A percentile compares a stretch with the other conserved stretches of the same genome.
These are phyloP conservation scores for Debaryomyces maramus DNA, from an alignment of 805 yeast species.

Conservation along the genomic window DNA sequence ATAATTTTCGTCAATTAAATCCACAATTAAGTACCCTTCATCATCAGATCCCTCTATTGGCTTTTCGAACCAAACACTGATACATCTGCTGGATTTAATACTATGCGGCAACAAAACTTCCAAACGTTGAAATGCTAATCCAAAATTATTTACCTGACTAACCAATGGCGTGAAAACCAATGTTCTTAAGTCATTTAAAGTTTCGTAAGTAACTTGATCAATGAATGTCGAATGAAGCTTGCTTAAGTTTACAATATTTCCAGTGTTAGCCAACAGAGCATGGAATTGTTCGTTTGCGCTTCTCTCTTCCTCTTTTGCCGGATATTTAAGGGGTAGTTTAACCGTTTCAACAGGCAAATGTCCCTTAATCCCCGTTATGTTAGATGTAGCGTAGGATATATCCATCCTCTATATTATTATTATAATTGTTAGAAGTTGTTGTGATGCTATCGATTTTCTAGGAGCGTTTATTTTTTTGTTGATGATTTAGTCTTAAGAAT, in stretches of 20 bases:
- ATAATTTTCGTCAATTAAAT: conserved; percentile 53
- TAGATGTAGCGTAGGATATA: conserved; percentile 18
- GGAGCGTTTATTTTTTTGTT: neutral
- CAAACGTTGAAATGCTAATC: conserved; percentile 35
- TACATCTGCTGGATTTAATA: conserved; percentile 17
- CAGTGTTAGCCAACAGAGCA: conserved; percentile 16
- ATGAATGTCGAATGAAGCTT: conserved; percentile 20
- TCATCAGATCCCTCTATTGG: conserved; percentile 8
- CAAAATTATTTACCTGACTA: conserved; percentile 31
- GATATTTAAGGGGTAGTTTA: conserved; percentile 27
- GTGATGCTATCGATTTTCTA: neutral
- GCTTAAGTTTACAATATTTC: conserved; percentile 24
- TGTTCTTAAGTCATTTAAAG: conserved; percentile 31
- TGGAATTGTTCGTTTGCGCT: conserved; percentile 26
- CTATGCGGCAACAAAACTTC: conserved; percentile 25
- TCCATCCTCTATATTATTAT: conserved; percentile 5
- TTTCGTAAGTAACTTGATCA: conserved; percentile 29
- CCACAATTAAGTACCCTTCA: conserved; percentile 41
- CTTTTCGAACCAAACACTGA: conserved; percentile 11
- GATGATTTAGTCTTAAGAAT: neutral
- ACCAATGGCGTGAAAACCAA: conserved; percentile 42
- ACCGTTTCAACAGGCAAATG: conserved; percentile 17
- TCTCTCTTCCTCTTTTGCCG: conserved; percentile 2
- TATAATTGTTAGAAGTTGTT: conserved; percentile 8
- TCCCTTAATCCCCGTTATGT: conserved; percentile 18